These are phyloP conservation scores for Penicillium sclerotigenum DNA, from an alignment of 2,329 filamentous ascomycete genomes.

Conservation along the genomic window DNA sequence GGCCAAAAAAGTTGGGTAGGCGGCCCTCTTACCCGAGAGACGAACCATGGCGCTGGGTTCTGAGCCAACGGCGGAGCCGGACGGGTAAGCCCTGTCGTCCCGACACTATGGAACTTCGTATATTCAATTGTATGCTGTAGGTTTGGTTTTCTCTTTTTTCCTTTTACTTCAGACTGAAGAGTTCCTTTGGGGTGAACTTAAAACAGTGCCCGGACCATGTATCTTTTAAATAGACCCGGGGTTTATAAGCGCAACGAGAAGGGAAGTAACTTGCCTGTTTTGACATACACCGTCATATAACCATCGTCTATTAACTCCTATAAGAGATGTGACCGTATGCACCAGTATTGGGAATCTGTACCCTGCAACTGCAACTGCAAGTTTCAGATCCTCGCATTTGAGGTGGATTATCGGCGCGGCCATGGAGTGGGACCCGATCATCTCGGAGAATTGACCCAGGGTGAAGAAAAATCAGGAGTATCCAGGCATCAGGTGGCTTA, in stretches of 20 bases:
- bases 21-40: slow-evolving; percentile 22
- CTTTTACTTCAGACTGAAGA: background rate
- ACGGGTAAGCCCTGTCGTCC: slow-evolving; percentile 20
- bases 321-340: background rate
- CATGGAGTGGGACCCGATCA: background rate
- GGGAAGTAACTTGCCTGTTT: background rate
- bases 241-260: background rate
- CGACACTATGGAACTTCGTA: slow-evolving; percentile 25
- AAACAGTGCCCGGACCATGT: background rate
- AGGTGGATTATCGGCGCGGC: background rate
- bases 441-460: slow-evolving; percentile 8
- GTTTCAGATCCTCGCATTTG: background rate
- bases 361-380: background rate
- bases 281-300: background rate
- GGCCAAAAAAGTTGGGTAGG: background rate
- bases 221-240: background rate
- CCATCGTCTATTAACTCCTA: no score
- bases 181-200: background rate
- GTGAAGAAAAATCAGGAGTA: background rate
- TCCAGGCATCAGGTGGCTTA: background rate
- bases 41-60: slow-evolving; percentile 41
- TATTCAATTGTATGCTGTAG: background rate
- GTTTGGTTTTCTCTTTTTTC: background rate
- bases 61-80: slow-evolving; percentile 18
- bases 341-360: background rate